Evolutionary conservation across 305 asterid genomes (phyloP), one percentile per base, ranked within the genome.

Genomic region (Rubia occidens): DNA sequence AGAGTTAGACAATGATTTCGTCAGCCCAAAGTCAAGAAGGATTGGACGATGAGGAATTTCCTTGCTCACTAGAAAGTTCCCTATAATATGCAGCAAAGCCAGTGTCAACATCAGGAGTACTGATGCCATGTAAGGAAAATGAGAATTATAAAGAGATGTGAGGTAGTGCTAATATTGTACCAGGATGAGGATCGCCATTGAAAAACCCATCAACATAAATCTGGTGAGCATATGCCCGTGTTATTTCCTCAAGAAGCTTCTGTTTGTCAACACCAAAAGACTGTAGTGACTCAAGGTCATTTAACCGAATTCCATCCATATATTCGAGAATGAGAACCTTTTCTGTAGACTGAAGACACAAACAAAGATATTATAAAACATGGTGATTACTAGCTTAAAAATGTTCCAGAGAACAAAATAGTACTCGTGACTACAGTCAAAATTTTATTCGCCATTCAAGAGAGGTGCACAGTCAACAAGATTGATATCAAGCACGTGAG

Each of bases 141-240:
- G 64, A 72, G 40, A 62, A 4, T 53, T 45, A 53, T 13, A 44
- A 0, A 49, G 10, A 42, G 54, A 21, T 55, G 20, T 47, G 76
- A 66, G 51, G 5, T 13, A 67, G 15, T 8, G 10, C 21, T 15
- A 26, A 39, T 13, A 67, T 69, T 20, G 59, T 84, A 94, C 98
- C 98, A 72, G 99, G 99, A 77, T 94, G 99, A 78, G 99, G 99
- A 82, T 94, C 99, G 14, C 99, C 99, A 74, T 94, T 94, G 85
- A 94, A 94, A 82, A 94, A 94, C 51, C 99, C 99, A 86, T 94
- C 97, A 77, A 90, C 84, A 75, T 90, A 94, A 66, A 94, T 94
- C 81, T 94, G 99, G 80, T 94, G 99, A 20, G 96, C 97, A 85
- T 89, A 94, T 20, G 99, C 97, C 2, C 99, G 96, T 20, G 97